Percentiles rank a stretch among this genome's conserved stretches.
Conservation (phyloP, 2,329 filamentous ascomycete species). For the Metarhizium rileyi region DNA sequence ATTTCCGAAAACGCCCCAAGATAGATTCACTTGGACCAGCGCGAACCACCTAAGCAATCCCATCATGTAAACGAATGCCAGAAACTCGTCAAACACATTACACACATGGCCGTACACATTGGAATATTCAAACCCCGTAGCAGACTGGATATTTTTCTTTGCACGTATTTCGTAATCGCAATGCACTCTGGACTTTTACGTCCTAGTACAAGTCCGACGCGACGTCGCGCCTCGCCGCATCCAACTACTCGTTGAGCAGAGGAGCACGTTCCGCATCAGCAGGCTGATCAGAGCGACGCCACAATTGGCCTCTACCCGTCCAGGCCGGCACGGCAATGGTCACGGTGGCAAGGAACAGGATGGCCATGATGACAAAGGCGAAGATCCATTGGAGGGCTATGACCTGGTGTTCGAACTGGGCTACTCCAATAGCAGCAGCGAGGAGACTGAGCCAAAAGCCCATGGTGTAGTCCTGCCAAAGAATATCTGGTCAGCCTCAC, state of each 20-base stretch:
- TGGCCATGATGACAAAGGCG: constrained; percentile 70
- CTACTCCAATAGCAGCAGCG: constrained; percentile 63
- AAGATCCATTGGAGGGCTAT: constrained; percentile 90
- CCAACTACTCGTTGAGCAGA: constrained; percentile 45
- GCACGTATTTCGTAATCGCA: no score
- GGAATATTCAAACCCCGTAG: not conserved
- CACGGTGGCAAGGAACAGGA: constrained; percentile 61
- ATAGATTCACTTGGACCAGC: no score
- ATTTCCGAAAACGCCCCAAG: no score
- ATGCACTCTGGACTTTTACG: no score
- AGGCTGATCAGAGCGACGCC: constrained; percentile 30
- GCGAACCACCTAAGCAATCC: no score
- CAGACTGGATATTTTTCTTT: not conserved
- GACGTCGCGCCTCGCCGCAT: no score
- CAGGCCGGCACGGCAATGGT: constrained; percentile 54
- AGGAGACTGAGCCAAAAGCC: constrained; percentile 71
- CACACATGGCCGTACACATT: not conserved
- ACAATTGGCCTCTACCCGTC: constrained; percentile 46
- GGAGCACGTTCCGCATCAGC: constrained; percentile 51
- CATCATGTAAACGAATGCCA: not conserved
- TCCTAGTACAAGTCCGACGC: no score
- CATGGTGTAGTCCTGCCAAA: constrained; percentile 56
- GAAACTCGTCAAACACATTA: not conserved
- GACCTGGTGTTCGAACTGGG: constrained; percentile 63
- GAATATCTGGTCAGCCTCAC: not conserved